A percentile compares a stretch with the other conserved stretches of the same genome.
Conservation (phyloP, 495 filamentous ascomycete species). For the Staphylotrichum tortipilum region DNA sequence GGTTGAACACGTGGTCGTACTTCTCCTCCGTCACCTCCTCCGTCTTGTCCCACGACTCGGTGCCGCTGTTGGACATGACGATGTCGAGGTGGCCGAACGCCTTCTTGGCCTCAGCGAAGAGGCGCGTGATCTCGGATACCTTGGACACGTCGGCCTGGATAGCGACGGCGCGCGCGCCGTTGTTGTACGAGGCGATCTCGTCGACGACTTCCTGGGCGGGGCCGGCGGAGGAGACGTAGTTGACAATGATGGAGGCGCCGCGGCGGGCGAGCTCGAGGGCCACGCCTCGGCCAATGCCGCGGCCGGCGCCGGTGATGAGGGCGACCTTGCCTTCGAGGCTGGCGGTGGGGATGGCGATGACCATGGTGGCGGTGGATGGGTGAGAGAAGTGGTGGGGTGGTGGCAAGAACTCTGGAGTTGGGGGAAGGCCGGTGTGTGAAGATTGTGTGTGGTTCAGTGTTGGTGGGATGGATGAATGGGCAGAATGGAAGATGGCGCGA, state of each 20-base stretch:
- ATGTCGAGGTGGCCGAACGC: conserved; percentile 67
- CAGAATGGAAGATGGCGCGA: too few relatives aligned
- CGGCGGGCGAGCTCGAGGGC: conserved; percentile 67
- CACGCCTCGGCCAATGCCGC: conserved; percentile 67
- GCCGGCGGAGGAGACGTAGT: conserved; percentile 59
- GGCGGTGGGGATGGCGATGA: conserved; percentile 27
- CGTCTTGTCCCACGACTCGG: conserved; percentile 53
- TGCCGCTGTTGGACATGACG: conserved; percentile 63
- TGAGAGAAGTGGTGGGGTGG: too few relatives aligned
- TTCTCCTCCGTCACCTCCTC: conserved; percentile 65
- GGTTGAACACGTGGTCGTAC: conserved; percentile 66
- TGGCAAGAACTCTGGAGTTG: too few relatives aligned
- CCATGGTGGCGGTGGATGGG: conserved; percentile 15
- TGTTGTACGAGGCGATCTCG: conserved; percentile 26
- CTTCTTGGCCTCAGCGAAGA: conserved; percentile 54
- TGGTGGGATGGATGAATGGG: too few relatives aligned
- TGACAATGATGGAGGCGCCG: conserved; percentile 65
- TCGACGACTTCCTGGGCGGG: conserved; percentile 57
- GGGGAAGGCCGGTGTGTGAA: too few relatives aligned
- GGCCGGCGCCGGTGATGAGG: conserved; percentile 62
- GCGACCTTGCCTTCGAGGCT: conserved; percentile 59
- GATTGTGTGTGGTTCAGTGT: too few relatives aligned
- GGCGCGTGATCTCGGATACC: conserved; percentile 50
- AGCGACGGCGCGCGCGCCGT: conserved; percentile 52
- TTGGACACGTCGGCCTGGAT: conserved; percentile 71